A percentile compares a stretch with the other conserved stretches of the same genome.
Evolutionary conservation across 805 yeast species (phyloP).

Genomic region (Wickerhamia fluorescens): DNA sequence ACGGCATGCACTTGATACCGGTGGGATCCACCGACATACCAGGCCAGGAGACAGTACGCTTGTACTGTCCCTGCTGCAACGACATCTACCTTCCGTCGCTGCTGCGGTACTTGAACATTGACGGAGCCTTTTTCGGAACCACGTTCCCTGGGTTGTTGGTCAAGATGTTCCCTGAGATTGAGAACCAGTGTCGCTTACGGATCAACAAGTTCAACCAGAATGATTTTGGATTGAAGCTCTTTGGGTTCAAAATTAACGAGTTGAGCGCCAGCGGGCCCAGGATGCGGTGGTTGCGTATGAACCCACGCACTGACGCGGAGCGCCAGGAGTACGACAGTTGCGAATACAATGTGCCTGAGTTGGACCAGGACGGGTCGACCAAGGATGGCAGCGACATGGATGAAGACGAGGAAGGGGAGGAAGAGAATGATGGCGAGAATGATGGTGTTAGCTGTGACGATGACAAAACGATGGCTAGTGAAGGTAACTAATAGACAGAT

Average conservation of each 20-base stretch:
- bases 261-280: conserved; percentile 78
- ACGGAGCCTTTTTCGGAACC: conserved; percentile 96
- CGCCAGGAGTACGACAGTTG: conserved; percentile 56
- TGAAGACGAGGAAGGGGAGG: conserved; percentile 16
- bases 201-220: conserved; percentile 40
- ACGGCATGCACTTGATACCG: conserved; percentile 84
- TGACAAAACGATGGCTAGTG: conserved; percentile 41
- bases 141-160: conserved; percentile 90
- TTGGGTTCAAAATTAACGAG: conserved; percentile 81
- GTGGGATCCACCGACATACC: conserved; percentile 88
- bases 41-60: conserved; percentile 84
- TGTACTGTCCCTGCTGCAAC: conserved; percentile 91
- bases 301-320: conserved; percentile 60
- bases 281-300: conserved; percentile 88
- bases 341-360: conserved; percentile 49
- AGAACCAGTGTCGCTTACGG: conserved; percentile 60
- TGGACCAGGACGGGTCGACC: background rate
- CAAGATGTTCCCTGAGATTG: conserved; percentile 87
- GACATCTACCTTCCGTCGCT: conserved; percentile 86
- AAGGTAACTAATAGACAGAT: too few relatives aligned
- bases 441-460: conserved; percentile 23
- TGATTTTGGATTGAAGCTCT: conserved; percentile 66
- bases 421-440: too few relatives aligned
- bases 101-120: conserved; percentile 79
- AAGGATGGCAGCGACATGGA: conserved; percentile 17